Conservation (phyloP, 306 rosid species). For the Lathyrus tuberosus region DNA sequence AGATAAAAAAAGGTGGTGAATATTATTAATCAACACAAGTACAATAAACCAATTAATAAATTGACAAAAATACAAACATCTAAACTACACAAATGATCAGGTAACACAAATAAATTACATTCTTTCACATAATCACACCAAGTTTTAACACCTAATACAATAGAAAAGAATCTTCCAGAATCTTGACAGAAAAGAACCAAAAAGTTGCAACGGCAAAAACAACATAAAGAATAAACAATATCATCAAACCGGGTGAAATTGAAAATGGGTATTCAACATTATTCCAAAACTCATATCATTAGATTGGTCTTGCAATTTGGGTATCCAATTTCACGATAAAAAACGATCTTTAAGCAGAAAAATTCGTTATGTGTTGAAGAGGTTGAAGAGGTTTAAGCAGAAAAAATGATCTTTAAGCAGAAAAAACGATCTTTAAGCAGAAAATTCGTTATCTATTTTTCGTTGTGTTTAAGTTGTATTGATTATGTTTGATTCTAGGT, state of each 20-base stretch:
- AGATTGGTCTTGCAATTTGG: too few relatives aligned
- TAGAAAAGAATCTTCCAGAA: constrained; percentile 6
- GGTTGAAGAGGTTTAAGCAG: too few relatives aligned
- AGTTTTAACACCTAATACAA: not conserved
- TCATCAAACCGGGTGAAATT: not conserved
- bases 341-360: too few relatives aligned
- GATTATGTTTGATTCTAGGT: constrained; percentile 34
- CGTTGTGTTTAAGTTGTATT: not conserved
- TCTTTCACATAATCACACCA: constrained; percentile 17
- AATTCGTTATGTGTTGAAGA: too few relatives aligned
- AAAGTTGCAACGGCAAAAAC: constrained; percentile 27
- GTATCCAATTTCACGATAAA: too few relatives aligned
- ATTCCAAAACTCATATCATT: too few relatives aligned
- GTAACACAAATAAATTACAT: not conserved
- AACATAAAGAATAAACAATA: constrained; percentile 8
- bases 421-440: too few relatives aligned
- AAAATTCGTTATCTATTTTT: constrained; percentile 35
- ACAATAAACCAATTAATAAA: constrained; percentile 1
- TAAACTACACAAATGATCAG: not conserved
- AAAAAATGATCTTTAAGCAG: too few relatives aligned
- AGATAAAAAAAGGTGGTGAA: constrained; percentile 2
- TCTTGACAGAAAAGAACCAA: not conserved
- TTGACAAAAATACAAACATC: constrained; percentile 17
- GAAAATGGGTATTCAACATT: too few relatives aligned
- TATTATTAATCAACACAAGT: constrained; percentile 13